These are phyloP conservation scores for Coniophora puteana DNA, from an alignment of 1,284 basidiomycete genomes.

Conservation along the genomic window DNA sequence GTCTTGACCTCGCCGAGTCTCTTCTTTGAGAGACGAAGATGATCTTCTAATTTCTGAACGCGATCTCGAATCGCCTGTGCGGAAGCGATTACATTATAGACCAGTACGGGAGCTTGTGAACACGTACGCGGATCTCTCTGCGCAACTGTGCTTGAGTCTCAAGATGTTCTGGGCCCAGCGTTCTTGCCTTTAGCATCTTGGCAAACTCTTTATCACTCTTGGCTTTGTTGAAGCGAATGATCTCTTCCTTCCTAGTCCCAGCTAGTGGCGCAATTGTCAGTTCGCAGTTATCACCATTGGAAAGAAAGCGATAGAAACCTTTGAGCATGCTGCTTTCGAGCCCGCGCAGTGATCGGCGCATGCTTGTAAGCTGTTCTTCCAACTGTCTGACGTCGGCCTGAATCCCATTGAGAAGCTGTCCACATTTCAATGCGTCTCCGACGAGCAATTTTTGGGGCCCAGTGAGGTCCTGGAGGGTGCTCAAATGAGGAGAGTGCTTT, in stretches of 20 bases:
- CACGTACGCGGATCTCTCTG: constrained; percentile 60
- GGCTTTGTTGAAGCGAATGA: constrained; percentile 70
- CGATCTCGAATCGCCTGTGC: constrained; percentile 62
- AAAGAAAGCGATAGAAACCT: constrained; percentile 37
- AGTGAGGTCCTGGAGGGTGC: constrained; percentile 43
- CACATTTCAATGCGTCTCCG: constrained; percentile 49
- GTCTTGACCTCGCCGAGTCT: constrained; percentile 59
- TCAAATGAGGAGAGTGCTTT: constrained; percentile 32
- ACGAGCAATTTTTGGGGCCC: constrained; percentile 50
- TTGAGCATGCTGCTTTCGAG: constrained; percentile 64
- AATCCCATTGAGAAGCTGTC: constrained; percentile 42
- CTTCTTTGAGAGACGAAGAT: constrained; percentile 68
- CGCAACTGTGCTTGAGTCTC: constrained; percentile 79
- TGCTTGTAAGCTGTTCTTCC: constrained; percentile 38
- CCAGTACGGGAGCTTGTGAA: background rate
- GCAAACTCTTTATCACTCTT: constrained; percentile 76
- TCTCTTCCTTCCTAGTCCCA: constrained; percentile 71
- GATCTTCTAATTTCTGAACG: constrained; percentile 74
- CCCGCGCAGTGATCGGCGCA: constrained; percentile 44
- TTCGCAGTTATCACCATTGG: no score
- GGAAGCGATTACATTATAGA: constrained; percentile 8
- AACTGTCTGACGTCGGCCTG: constrained; percentile 50
- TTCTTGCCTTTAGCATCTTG: constrained; percentile 74
- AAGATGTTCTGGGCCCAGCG: constrained; percentile 86
- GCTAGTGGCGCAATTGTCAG: constrained; percentile 36